Base-by-base conservation (phyloP, 1,139 yeast genomes). In the Scheffersomyces cryptocercus region DNA sequence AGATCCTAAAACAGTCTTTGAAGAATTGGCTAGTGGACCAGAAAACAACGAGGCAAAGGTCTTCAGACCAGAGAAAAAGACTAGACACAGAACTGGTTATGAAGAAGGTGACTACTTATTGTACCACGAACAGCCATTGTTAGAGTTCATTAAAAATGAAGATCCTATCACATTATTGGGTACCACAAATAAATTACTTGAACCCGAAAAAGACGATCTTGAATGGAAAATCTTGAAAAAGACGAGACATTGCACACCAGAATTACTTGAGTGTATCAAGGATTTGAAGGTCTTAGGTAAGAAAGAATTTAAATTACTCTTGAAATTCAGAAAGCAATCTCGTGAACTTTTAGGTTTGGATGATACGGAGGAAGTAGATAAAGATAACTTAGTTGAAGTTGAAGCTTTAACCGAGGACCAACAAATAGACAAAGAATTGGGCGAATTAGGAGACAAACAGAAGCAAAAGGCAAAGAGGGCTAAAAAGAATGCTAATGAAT, bases 201-300 rank as follows among this genome's bases (percentile, higher is more conserved):
- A 61, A 24, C 83, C 79, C 12, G 69, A 78, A 43, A 75, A 77
- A 44, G 80, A 76, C 15, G 85, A 84, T 49, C 82, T 82, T 35
- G 95, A 88, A 49, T 81, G 95, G 85, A 81, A 81, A 54, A 73
- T 83, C 26, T 65, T 91, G 34, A 79, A 76, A 47, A 87, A 84
- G 59, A 70, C 91, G 64, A 88, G 84, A 46, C 80, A 82, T 51
- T 89, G 95, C 11, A 85, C 90, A 0, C 73, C 77, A 0, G 98
- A 93, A 60, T 75, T 93, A 43, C 65, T 83, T 41, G 91, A 85
- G 54, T 90, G 97, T 63, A 74, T 93, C 54, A 85, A 85, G 59
- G 99, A 93, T 77, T 78, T 93, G 61, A 89, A 88, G 64, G 97
- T 91, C 10, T 76, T 95, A 49, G 99, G 99, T 53, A 89, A 82